These are phyloP conservation scores for Pseudomassariella vexata DNA, from an alignment of 2,329 filamentous ascomycete species.

Conservation along the genomic window DNA sequence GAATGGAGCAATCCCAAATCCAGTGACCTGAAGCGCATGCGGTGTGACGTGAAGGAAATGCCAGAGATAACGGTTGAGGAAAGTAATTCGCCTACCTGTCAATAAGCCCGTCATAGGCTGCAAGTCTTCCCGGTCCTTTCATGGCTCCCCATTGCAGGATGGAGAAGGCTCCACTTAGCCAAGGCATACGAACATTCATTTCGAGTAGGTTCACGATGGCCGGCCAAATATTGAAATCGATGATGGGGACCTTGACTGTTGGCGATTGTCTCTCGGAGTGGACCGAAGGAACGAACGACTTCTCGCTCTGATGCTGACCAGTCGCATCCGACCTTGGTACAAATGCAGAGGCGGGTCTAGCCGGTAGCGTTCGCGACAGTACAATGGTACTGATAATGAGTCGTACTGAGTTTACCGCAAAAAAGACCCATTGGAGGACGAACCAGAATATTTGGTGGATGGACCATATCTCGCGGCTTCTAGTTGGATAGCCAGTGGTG, in stretches of 20 bases:
- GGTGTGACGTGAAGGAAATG: constrained; percentile 27
- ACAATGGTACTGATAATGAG: constrained; percentile 59
- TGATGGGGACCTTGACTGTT: constrained; percentile 53
- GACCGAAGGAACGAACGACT: constrained; percentile 13
- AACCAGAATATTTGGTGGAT: constrained; percentile 48
- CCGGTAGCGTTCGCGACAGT: constrained; percentile 61
- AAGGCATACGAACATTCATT: constrained; percentile 79
- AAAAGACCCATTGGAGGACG: constrained; percentile 47
- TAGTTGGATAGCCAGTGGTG: constrained; percentile 6
- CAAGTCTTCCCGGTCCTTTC: constrained; percentile 69
- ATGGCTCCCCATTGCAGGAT: constrained; percentile 70
- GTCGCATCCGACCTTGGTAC: constrained; percentile 17
- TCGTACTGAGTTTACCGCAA: constrained; percentile 58
- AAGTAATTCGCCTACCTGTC: constrained; percentile 71
- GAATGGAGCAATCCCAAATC: constrained; percentile 32
- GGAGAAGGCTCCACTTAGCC: constrained; percentile 71
- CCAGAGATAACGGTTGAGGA: constrained; percentile 21
- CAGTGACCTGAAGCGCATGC: constrained; percentile 42
- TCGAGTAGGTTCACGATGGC: constrained; percentile 68
- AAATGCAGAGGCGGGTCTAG: constrained; percentile 30
- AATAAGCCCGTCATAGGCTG: constrained; percentile 68
- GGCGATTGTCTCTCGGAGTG: constrained; percentile 11
- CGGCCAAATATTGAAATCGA: constrained; percentile 72
- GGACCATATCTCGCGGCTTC: constrained; percentile 27
- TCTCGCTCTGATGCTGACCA: constrained; percentile 16